These are phyloP conservation scores for Coemansia sp. DNA, from an alignment of 192 early-diverging fungal genomes.

Conservation along the genomic window DNA sequence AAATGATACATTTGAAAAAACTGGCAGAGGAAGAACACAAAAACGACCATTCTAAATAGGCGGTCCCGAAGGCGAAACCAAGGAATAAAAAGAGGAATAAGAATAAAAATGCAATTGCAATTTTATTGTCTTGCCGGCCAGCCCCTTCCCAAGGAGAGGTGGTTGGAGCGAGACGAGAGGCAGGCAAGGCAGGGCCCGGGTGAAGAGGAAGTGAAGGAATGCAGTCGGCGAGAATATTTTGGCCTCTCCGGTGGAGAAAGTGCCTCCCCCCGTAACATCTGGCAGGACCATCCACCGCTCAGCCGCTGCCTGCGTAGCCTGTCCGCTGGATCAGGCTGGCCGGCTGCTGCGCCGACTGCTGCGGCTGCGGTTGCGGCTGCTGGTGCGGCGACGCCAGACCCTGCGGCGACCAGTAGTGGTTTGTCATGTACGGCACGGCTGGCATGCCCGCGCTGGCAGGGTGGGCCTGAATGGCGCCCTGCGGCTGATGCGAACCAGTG, in stretches of 20 bases:
- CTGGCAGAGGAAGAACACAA: neutral
- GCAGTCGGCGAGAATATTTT: neutral
- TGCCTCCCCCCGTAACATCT: neutral
- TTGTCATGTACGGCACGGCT: conserved; percentile 35
- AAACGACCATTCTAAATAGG: conserved; percentile 7
- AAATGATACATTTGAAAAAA: conserved; percentile 11
- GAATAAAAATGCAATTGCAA: conserved; percentile 11
- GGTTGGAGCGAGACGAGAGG: neutral
- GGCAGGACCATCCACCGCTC: neutral
- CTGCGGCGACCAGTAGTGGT: conserved; percentile 36
- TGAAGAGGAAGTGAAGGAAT: neutral
- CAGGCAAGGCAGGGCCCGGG: no score
- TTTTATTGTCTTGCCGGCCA: conserved; percentile 7
- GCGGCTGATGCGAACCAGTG: conserved; percentile 16
- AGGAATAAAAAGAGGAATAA: neutral
- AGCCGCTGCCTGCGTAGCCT: conserved; percentile 30
- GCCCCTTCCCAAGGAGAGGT: no score
- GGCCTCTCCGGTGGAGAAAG: neutral
- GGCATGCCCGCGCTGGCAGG: conserved; percentile 9
- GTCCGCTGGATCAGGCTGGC: conserved; percentile 32
- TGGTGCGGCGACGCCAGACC: conserved; percentile 36
- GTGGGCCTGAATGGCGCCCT: conserved; percentile 8
- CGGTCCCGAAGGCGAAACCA: neutral
- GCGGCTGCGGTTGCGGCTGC: conserved; percentile 17
- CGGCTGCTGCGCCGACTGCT: conserved; percentile 16